Percentiles rank a stretch among this genome's conserved stretches.
These are phyloP conservation scores for Corymbia calophylla DNA, from an alignment of 441 rosid genomes.

Conservation along the genomic window DNA sequence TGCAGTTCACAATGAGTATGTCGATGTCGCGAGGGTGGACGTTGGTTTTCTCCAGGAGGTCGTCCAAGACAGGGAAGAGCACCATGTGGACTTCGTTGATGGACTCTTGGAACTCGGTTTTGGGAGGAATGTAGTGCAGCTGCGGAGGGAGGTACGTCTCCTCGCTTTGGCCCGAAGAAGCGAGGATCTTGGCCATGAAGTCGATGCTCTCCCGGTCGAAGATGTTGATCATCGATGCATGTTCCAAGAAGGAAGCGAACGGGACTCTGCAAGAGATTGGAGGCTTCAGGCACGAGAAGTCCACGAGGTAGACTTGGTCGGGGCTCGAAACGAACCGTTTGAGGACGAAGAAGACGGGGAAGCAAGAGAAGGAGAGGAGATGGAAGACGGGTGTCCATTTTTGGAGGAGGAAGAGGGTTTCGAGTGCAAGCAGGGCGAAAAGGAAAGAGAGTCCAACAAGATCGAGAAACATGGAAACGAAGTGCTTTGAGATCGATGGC, in stretches of 20 bases:
- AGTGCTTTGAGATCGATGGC: background rate
- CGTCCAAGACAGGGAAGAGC: slow-evolving; percentile 34
- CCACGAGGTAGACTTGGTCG: slow-evolving; percentile 28
- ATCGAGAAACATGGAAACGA: slow-evolving; percentile 1
- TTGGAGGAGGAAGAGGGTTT: slow-evolving; percentile 4
- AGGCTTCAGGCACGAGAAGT: slow-evolving; percentile 47
- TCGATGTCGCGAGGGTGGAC: slow-evolving; percentile 31
- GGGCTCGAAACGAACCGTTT: slow-evolving; percentile 3
- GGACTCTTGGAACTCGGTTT: slow-evolving; percentile 23
- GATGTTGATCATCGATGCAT: slow-evolving; percentile 18
- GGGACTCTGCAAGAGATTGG: slow-evolving; percentile 31
- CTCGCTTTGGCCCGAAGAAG: slow-evolving; percentile 34
- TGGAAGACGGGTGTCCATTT: slow-evolving; percentile 14
- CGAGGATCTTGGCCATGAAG: slow-evolving; percentile 48
- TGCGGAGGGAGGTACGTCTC: slow-evolving; percentile 53
- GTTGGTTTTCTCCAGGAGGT: slow-evolving; percentile 35
- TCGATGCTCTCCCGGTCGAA: slow-evolving; percentile 32
- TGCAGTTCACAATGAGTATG: slow-evolving; percentile 40
- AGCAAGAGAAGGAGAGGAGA: background rate
- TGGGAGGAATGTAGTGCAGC: slow-evolving; percentile 40
- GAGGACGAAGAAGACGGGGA: background rate
- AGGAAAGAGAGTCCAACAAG: slow-evolving; percentile 1
- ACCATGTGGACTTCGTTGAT: slow-evolving; percentile 37
- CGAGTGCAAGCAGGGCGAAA: background rate
- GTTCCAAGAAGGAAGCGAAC: slow-evolving; percentile 26